Base-by-base conservation (phyloP, 192 early-diverging fungal genomes). In the Backusella psychrophila region DNA sequence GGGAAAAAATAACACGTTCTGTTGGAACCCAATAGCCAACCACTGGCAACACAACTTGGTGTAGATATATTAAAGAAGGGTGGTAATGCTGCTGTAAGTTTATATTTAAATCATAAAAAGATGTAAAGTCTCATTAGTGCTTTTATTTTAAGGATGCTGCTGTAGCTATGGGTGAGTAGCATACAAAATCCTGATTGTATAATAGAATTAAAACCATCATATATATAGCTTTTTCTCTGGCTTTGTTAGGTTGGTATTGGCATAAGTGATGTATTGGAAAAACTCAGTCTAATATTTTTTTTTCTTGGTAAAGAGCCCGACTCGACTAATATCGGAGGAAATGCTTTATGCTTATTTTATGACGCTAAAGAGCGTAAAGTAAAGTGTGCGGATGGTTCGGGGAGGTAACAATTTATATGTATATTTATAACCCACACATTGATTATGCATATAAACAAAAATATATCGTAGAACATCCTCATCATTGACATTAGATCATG, bases 321-420 rank as follows among this genome's bases (percentile, higher is more conserved):
- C 21, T 91, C 88, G 0, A 93, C 91, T 0, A 93, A 93, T 6
- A 87, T 94, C 31, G 94, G 92, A 35, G 94, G 94, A 49, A 93
- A 95, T 76, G 85, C 86, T 52, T 93, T 95, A 78, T 92, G 90
- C 71, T 84, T 95, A n/a, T 95, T 87, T 75, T 95, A 91, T 80
- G 86, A 90, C 42, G 88, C 89, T 49, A 89, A 85, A 46, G 78
- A 81, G 35, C 80, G 83, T 42, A 77, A 72, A 2, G 87, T 94
- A 1, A 74, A 77, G 26, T 90, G 81, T 6, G 36, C 90, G 8
- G 90, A 91, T 79, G 90, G 90, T 11, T 90, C 86, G 0, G 90
- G 89, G 34, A 78, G 90, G 83, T 81, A 71, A 31, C 2, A 3
- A 49, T 38, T 26, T 19, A 15, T n/a, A 7, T 9, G 19, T 21